phyloP scores from a whole-genome alignment of 257 asterid genomes.

The Gynochthodes officinalis region DNA sequence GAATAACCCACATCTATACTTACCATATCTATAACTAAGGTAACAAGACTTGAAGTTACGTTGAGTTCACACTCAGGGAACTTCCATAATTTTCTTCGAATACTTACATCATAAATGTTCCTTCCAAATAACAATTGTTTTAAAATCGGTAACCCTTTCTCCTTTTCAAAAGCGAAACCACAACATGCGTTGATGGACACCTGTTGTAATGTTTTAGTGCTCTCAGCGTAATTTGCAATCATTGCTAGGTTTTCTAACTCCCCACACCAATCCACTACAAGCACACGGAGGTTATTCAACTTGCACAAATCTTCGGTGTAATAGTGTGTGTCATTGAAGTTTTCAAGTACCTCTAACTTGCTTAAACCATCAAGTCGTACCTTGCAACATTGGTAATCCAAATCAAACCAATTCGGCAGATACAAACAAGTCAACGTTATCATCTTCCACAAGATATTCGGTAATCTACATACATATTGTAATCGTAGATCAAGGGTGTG shows the following conservation, averaged over 20 bases:
- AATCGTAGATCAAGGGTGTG: conserved; percentile 20
- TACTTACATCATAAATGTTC: neutral
- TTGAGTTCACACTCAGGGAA: neutral
- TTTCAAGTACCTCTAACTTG: conserved; percentile 17
- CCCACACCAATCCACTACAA: neutral
- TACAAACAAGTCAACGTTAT: conserved; percentile 8
- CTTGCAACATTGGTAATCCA: neutral
- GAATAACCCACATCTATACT: too few species aligned
- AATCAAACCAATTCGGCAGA: too few species aligned
- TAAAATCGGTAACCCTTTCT: neutral
- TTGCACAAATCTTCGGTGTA: conserved; percentile 2
- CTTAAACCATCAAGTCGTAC: conserved; percentile 13
- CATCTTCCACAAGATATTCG: conserved; percentile 13
- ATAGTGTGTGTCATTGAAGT: neutral
- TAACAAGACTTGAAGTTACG: neutral
- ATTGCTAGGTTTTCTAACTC: neutral
- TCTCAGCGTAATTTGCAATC: neutral
- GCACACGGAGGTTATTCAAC: conserved; percentile 11
- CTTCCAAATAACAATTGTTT: conserved; percentile 1
- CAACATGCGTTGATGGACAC: neutral
- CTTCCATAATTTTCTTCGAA: neutral
- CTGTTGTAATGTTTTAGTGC: neutral
- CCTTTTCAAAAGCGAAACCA: neutral
- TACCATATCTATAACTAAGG: neutral
- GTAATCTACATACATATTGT: neutral